A percentile compares a stretch with the other conserved stretches of the same genome.
phyloP scores from a whole-genome alignment of 176 grass and related monocot species.

The Cocos nucifera region DNA sequence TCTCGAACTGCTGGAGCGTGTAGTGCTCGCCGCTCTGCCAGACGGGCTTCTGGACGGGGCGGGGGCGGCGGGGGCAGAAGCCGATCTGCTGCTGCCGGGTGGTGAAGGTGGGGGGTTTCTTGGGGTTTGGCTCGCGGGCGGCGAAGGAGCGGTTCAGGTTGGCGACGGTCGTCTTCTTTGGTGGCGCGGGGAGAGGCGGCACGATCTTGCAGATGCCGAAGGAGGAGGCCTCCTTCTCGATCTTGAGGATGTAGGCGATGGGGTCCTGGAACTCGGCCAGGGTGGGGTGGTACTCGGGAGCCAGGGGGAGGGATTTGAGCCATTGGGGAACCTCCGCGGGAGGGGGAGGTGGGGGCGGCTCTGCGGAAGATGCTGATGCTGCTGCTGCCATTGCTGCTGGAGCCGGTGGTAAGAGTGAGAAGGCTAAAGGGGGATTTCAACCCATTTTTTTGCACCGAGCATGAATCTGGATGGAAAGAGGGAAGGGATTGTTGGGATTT shows the following conservation, averaged over 20 bases:
- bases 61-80: slow-evolving; percentile 68
- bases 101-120: slow-evolving; percentile 49
- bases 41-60: slow-evolving; percentile 65
- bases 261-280: slow-evolving; percentile 75
- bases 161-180: slow-evolving; percentile 45
- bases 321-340: slow-evolving; percentile 37
- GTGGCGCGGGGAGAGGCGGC: slow-evolving; percentile 53
- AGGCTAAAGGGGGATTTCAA: too few relatives aligned
- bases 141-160: slow-evolving; percentile 70
- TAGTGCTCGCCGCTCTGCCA: slow-evolving; percentile 95
- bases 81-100: slow-evolving; percentile 94
- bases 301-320: slow-evolving; percentile 69
- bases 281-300: slow-evolving; percentile 82
- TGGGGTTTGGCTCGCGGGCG: slow-evolving; percentile 29
- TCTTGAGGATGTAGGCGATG: slow-evolving; percentile 91
- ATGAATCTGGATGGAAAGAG: too few relatives aligned
- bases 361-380: too few relatives aligned
- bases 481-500: too few relatives aligned
- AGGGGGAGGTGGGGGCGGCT: slow-evolving; percentile 18
- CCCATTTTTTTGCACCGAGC: too few relatives aligned
- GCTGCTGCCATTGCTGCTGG: too few relatives aligned
- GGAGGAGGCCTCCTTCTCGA: slow-evolving; percentile 77
- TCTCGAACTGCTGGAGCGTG: slow-evolving; percentile 76
- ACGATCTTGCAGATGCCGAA: slow-evolving; percentile 99
- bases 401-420: too few relatives aligned